Base-by-base conservation (phyloP, 768 basidiomycete species). In the Sistotremastrum niveocremeum region DNA sequence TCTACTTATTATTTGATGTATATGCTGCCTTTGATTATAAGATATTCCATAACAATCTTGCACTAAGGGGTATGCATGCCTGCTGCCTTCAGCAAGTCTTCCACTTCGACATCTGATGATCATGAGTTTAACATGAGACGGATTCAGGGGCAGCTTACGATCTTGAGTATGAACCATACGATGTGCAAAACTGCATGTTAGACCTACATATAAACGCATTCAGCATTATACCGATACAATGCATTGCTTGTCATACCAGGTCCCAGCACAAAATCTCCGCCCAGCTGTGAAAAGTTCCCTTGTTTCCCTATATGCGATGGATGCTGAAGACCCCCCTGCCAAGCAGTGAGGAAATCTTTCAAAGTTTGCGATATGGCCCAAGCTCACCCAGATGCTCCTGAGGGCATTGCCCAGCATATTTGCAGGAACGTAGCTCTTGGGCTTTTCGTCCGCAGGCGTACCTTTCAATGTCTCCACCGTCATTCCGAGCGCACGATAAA, bases 121-220 rank as follows among this genome's bases (percentile, higher is more conserved):
- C 28, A 42, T 28, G 7, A n/a, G 30, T 30, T 44, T 6, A 35
- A 31, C 33, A 41, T 32, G 37, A 31, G 4, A 12, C 20, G 32
- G 35, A 37, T 6, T 34, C 12, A 3, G n/a, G 38, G 34, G 44
- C 9, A 2, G 57, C 60, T 48, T 45, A 68, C 66, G 78, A 57
- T 80, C 78, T 57, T 79, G 70, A 0, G 77, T 73, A 49, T 81
- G 69, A 48, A 68, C 64, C 79, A 81, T 80, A 5, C 76, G 63
- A 34, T 65, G 70, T 6, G 71, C 74, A 49, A 74, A 78, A 0
- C 60, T 55, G 51, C 76, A 80, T 29, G 57, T 44, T 37, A 64
- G 61, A 4, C 70, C 74, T 73, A 41, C 7, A 4, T 7, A 45
- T 38, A 35, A 42, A 11, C 4, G 33, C 5, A 32, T 35, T n/a